These are phyloP conservation scores for Arthonia radiata DNA, from an alignment of 495 filamentous ascomycete genomes.

Conservation along the genomic window DNA sequence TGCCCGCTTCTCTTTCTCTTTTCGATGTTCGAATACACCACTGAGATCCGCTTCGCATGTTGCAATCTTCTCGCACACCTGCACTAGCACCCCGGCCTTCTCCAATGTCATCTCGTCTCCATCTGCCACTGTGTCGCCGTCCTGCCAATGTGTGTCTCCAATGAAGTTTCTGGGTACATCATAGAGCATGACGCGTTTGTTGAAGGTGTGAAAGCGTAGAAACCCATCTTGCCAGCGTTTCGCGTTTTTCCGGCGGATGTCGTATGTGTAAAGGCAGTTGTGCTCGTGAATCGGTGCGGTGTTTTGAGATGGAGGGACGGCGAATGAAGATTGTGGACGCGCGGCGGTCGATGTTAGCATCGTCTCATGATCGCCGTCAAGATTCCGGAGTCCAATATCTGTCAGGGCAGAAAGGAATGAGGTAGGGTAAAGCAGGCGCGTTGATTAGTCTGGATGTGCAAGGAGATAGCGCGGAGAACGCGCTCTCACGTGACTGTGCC, in stretches of 20 bases:
- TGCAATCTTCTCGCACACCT: conserved; percentile 53
- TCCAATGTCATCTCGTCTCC: conserved; percentile 71
- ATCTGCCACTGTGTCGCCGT: conserved; percentile 30
- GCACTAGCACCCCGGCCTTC: conserved; percentile 42
- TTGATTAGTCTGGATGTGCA: too few relatives aligned
- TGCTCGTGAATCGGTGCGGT: conserved; percentile 60
- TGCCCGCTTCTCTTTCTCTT: conserved; percentile 30
- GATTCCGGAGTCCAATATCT: too few relatives aligned
- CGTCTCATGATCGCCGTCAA: too few relatives aligned
- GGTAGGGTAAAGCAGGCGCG: too few relatives aligned
- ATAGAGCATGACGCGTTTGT: conserved; percentile 77
- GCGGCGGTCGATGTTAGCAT: too few relatives aligned
- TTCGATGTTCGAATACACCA: conserved; percentile 35
- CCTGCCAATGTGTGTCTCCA: conserved; percentile 64
- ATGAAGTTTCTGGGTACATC: conserved; percentile 57
- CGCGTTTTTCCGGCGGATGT: conserved; percentile 59
- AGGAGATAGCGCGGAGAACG: too few relatives aligned
- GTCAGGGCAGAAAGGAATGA: too few relatives aligned
- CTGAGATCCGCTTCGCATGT: conserved; percentile 52
- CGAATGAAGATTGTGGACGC: conserved; percentile 7
- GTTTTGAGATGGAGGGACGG: conserved; percentile 20
- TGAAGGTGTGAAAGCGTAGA: conserved; percentile 71
- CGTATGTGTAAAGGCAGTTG: conserved; percentile 63
- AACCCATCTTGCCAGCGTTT: conserved; percentile 89
- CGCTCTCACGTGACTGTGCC: too few relatives aligned